A percentile compares a stretch with the other conserved stretches of the same genome.
These are phyloP conservation scores for Evernia prunastri DNA, from an alignment of 495 filamentous ascomycete genomes.

Conservation along the genomic window DNA sequence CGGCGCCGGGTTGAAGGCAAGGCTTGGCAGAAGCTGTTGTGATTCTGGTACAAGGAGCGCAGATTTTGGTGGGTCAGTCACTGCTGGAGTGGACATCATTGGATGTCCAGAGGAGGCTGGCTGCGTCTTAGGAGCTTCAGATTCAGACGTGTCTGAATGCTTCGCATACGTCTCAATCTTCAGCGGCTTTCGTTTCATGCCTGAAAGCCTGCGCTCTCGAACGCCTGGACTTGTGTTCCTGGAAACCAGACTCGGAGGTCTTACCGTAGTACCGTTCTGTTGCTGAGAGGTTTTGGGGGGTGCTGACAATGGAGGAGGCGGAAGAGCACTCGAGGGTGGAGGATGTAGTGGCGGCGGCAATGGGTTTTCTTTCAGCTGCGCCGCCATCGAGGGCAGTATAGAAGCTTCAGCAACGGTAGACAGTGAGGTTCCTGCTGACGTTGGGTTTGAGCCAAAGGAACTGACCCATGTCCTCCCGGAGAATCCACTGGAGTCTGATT, in stretches of 20 bases:
- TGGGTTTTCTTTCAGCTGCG: conserved; percentile 29
- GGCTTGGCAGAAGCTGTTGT: conserved; percentile 18
- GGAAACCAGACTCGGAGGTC: conserved; percentile 36
- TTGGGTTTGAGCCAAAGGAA: conserved; percentile 72
- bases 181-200: conserved; percentile 67
- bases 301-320: conserved; percentile 32
- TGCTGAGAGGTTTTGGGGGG: conserved; percentile 27
- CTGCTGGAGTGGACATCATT: conserved; percentile 25
- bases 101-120: conserved; percentile 30
- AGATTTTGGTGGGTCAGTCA: conserved; percentile 23
- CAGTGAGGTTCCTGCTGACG: conserved; percentile 62
- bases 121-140: conserved; percentile 39
- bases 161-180: conserved; percentile 77
- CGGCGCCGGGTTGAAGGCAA: conserved; percentile 13
- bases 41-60: conserved; percentile 25
- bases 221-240: conserved; percentile 51
- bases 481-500: conserved; percentile 81
- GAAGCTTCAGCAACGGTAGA: conserved; percentile 70
- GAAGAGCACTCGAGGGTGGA: conserved; percentile 32
- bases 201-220: conserved; percentile 73
- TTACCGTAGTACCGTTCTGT: conserved; percentile 22
- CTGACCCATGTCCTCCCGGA: conserved; percentile 84
- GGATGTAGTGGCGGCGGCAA: conserved; percentile 30
- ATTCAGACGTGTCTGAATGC: conserved; percentile 32
- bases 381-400: conserved; percentile 31